Evolutionary conservation across 768 basidiomycete genomes (phyloP).

Genomic region (Lyophyllum semitale): DNA sequence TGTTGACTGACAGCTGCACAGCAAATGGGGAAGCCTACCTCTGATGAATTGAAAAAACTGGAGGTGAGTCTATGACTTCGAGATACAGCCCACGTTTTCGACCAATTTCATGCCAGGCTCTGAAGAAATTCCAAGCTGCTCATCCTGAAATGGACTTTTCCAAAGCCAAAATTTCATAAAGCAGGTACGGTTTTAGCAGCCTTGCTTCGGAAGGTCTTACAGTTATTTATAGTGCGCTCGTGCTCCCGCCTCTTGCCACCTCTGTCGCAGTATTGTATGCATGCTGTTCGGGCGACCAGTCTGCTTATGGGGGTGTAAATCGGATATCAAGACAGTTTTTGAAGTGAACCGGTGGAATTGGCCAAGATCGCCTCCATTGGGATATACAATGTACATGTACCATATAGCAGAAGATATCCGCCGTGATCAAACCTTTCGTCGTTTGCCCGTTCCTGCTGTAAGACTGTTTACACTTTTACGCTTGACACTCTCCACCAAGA

Average conservation of each 20-base stretch:
- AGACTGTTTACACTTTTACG: slow-evolving; percentile 55
- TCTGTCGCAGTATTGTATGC: no score
- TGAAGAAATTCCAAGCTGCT: slow-evolving; percentile 85
- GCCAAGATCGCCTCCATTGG: neutral
- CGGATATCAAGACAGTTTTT: neutral
- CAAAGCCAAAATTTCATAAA: slow-evolving; percentile 81
- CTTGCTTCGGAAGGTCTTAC: no score
- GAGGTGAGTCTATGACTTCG: slow-evolving; percentile 51
- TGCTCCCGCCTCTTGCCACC: neutral
- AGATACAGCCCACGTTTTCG: neutral
- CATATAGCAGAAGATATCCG: neutral
- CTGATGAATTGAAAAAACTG: slow-evolving; percentile 90
- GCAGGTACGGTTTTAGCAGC: neutral
- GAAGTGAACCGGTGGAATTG: neutral
- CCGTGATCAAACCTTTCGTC: slow-evolving; percentile 37
- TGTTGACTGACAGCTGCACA: slow-evolving; percentile 28
- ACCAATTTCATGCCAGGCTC: slow-evolving; percentile 46
- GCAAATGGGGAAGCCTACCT: slow-evolving; percentile 96
- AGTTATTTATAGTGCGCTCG: no score
- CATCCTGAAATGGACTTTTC: slow-evolving; percentile 97
- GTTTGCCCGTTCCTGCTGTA: slow-evolving; percentile 36
- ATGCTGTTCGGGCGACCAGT: no score
- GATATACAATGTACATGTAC: neutral
- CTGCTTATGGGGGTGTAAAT: neutral
- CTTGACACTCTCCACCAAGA: slow-evolving; percentile 86